Conservation (phyloP, 495 filamentous ascomycete genomes). For the Trichoderma erinaceum region DNA sequence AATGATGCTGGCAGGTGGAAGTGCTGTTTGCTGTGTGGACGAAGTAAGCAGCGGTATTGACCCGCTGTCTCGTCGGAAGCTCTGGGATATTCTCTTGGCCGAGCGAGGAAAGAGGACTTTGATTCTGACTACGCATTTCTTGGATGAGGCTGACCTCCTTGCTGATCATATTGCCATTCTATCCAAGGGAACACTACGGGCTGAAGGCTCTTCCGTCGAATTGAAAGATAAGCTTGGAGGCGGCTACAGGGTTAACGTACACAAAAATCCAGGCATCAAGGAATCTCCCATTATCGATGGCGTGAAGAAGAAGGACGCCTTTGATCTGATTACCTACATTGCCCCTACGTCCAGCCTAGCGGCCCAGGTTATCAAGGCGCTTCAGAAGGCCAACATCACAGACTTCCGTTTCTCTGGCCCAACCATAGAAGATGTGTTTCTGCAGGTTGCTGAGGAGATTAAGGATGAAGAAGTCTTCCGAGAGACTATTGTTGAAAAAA, state of each 20-base stretch:
- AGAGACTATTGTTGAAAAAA: constrained; percentile 25
- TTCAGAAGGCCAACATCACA: constrained; percentile 55
- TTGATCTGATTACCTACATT: constrained; percentile 65
- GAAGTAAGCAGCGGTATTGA: constrained; percentile 81
- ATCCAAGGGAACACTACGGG: constrained; percentile 64
- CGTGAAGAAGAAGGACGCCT: constrained; percentile 50
- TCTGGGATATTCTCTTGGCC: constrained; percentile 83
- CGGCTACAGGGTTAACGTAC: constrained; percentile 72
- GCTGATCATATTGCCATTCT: constrained; percentile 74
- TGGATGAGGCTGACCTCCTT: constrained; percentile 72
- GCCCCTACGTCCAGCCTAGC: constrained; percentile 57
- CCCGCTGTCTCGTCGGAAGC: constrained; percentile 71
- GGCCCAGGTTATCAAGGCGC: constrained; percentile 55
- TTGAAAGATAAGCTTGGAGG: constrained; percentile 63
- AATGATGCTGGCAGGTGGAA: constrained; percentile 90
- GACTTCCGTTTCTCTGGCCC: constrained; percentile 77
- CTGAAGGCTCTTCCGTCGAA: constrained; percentile 69
- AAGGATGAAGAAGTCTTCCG: constrained; percentile 27
- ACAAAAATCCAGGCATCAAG: constrained; percentile 39
- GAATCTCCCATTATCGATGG: constrained; percentile 48
- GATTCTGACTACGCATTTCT: constrained; percentile 78
- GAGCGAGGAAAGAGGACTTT: constrained; percentile 73
- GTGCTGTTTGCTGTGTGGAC: constrained; percentile 78
- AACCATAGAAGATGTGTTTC: constrained; percentile 82
- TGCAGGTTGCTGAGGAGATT: constrained; percentile 71